Evolutionary conservation across 2,329 filamentous ascomycete genomes (phyloP), one percentile per base, ranked within the genome.

Genomic region (Nectriaceae sp.): DNA sequence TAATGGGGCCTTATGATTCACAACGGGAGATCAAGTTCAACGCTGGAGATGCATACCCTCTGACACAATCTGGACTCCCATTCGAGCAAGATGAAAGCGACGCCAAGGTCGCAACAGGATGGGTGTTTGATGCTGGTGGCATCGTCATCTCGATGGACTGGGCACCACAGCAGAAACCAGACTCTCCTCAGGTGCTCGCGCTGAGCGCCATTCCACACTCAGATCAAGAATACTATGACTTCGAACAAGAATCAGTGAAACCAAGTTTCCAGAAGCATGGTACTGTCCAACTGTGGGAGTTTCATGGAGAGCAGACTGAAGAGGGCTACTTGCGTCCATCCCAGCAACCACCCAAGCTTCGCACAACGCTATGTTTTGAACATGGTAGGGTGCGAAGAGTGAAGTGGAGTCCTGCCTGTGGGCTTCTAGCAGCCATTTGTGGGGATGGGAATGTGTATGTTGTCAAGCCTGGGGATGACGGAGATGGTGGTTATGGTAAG

Each of bases 51-150:
- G 50, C 57, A 13, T 51, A 58, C 47, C 24, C 61, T 0, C 37
- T 70, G 20, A 61, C 61, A 3, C 59, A 68, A 6, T 55, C 56
- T 0, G 68, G 68, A 0, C 40, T 71, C 8, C 64, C 67, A 1
- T 53, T 66, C 18, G 54, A 63, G 4, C 50, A 61, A 10, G 58
- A 67, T n/a, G 43, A 55, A 2, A 41, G 49, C 5, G 48, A 55
- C 11, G 46, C 52, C 24, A 64, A 62, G n/a, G 42, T 53, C 21
- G 59, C 56, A 54, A 70, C 54, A 64, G 79, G 78, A 4, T 83
- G 78, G 77, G 66, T 82, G 54, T 58, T 84, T 13, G 76, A 84
- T 49, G 70, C 75, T 0, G 79, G 78, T 11, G 80, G 80, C 42
- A 70, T 82, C 13, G 73, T 80, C 4, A 63, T 78, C 4, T 69